Conservation (phyloP, 2,329 filamentous ascomycete genomes). For the Pestalotiopsis sp. region DNA sequence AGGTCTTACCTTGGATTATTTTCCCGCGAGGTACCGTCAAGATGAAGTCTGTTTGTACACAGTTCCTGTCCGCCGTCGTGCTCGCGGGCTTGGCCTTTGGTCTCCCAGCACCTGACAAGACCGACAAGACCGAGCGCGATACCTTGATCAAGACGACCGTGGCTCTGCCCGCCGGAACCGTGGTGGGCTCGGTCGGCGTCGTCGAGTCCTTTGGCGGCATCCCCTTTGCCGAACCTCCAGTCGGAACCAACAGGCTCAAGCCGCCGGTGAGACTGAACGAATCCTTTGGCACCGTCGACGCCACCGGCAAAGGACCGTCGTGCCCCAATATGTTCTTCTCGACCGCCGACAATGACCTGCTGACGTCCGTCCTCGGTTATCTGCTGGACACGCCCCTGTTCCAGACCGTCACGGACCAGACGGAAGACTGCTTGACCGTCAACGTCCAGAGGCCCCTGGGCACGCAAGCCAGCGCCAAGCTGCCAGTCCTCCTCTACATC, state of each 20-base stretch:
- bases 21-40: neutral
- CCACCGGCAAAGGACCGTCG: constrained; percentile 57
- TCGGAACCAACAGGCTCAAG: constrained; percentile 67
- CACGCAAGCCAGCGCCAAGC: constrained; percentile 53
- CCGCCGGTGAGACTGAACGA: constrained; percentile 65
- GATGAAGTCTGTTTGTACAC: constrained; percentile 12
- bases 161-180: constrained; percentile 27
- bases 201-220: constrained; percentile 76
- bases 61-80: neutral
- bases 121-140: constrained; percentile 23
- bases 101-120: constrained; percentile 19
- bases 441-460: constrained; percentile 62
- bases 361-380: constrained; percentile 44
- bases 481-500: constrained; percentile 74
- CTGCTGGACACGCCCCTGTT: constrained; percentile 61
- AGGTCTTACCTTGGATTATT: neutral
- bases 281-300: constrained; percentile 62
- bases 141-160: constrained; percentile 25
- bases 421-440: constrained; percentile 68
- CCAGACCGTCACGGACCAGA: constrained; percentile 53
- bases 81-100: constrained; percentile 8
- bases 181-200: constrained; percentile 26
- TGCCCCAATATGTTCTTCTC: constrained; percentile 75
- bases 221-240: constrained; percentile 73
- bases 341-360: constrained; percentile 29